These are phyloP conservation scores for Lactifluus echinatus DNA, from an alignment of 768 basidiomycete genomes.

Conservation along the genomic window DNA sequence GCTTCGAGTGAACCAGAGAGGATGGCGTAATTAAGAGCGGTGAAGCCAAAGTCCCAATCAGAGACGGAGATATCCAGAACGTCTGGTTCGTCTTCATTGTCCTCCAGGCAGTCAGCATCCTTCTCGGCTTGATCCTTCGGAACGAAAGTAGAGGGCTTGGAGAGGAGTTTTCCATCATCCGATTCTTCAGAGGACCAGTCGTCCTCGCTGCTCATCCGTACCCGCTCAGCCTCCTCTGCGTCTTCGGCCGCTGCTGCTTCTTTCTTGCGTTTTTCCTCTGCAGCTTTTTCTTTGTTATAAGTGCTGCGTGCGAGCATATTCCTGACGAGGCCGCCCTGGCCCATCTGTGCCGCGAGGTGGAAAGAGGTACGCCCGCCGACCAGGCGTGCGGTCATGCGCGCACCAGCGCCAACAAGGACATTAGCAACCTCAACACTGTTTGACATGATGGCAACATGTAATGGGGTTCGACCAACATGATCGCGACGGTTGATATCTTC, in stretches of 20 bases:
- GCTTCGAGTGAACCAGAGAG: constrained; percentile 37
- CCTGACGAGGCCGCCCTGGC: constrained; percentile 33
- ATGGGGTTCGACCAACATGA: constrained; percentile 50
- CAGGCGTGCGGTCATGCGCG: constrained; percentile 45
- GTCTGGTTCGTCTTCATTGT: constrained; percentile 42
- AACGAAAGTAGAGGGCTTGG: constrained; percentile 22
- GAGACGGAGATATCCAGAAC: constrained; percentile 43
- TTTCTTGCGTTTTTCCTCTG: constrained; percentile 22
- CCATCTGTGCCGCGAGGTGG: constrained; percentile 48
- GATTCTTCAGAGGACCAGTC: constrained; percentile 19
- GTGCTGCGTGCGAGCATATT: constrained; percentile 46
- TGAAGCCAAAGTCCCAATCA: constrained; percentile 54
- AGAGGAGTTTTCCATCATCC: constrained; percentile 13
- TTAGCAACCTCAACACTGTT: constrained; percentile 38
- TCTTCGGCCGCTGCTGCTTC: constrained; percentile 2
- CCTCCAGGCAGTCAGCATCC: constrained; percentile 38
- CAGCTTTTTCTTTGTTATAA: constrained; percentile 24
- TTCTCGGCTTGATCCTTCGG: constrained; percentile 22
- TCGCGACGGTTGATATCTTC: constrained; percentile 47
- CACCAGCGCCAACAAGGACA: constrained; percentile 47
- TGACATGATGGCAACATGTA: constrained; percentile 50
- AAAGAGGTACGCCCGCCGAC: constrained; percentile 48
- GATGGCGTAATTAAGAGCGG: constrained; percentile 44
- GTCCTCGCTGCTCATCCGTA: constrained; percentile 21
- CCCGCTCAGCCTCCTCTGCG: constrained; percentile 4